phyloP scores from a whole-genome alignment of 164 flowering plant species.

The Warburgia ugandensis region DNA sequence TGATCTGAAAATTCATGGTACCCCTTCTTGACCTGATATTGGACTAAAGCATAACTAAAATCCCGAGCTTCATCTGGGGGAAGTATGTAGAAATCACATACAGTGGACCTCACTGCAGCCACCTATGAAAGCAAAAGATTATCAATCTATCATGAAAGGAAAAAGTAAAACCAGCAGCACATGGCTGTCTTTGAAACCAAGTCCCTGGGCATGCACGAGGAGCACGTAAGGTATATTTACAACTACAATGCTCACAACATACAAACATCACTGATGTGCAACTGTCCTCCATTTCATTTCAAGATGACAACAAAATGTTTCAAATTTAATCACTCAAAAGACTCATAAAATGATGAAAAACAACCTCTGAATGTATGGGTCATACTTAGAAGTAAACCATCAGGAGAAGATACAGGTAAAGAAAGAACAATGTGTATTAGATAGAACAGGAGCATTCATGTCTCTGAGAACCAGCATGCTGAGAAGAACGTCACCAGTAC shows the following conservation, averaged over 20 bases:
- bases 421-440: no score
- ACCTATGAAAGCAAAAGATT: slow-evolving; percentile 14
- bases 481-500: no score
- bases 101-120: slow-evolving; percentile 12
- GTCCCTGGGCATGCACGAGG: neutral
- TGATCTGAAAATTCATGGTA: neutral
- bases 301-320: no score
- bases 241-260: neutral
- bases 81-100: slow-evolving; percentile 16
- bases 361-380: no score
- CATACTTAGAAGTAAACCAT: no score
- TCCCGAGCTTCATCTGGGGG: slow-evolving; percentile 14
- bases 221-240: neutral
- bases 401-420: no score
- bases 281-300: no score
- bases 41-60: slow-evolving; percentile 9
- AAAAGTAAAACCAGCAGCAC: neutral
- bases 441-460: no score
- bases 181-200: neutral
- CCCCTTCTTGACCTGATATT: slow-evolving; percentile 3
- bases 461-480: no score
- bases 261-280: no score
- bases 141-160: neutral
- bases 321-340: no score
- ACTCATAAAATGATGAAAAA: no score